Evolutionary conservation across 2,329 filamentous ascomycete genomes (phyloP).

Genomic region (Canariomyces notabilis): DNA sequence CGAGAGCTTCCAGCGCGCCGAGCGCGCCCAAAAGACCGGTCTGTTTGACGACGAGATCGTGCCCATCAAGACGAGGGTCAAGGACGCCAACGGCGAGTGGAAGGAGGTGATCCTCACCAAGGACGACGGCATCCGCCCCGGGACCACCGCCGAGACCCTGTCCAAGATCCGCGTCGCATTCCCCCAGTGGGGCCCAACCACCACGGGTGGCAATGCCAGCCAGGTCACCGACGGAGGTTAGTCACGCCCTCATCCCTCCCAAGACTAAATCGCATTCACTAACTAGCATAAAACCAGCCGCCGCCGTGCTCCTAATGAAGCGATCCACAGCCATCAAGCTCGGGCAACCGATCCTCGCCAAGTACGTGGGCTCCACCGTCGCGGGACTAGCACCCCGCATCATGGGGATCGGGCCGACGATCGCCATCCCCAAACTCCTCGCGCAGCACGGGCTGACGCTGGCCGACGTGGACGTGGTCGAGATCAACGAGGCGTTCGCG

Average conservation of each 20-base stretch:
- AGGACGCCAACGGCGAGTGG: conserved; percentile 75
- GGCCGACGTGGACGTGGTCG: conserved; percentile 80
- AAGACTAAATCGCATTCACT: too few relatives aligned
- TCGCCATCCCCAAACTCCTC: conserved; percentile 78
- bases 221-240: conserved; percentile 88
- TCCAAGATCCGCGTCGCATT: conserved; percentile 86
- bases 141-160: conserved; percentile 79
- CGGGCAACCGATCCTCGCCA: conserved; percentile 86
- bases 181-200: conserved; percentile 78
- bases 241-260: conserved; percentile 20
- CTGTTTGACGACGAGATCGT: conserved; percentile 93
- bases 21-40: conserved; percentile 83
- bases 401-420: conserved; percentile 87
- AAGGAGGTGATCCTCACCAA: conserved; percentile 73
- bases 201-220: conserved; percentile 88
- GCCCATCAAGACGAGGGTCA: conserved; percentile 75
- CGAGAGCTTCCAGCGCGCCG: conserved; percentile 82
- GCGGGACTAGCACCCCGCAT: conserved; percentile 87
- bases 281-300: conserved; percentile 42
- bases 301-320: conserved; percentile 89
- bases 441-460: conserved; percentile 70
- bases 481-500: conserved; percentile 97
- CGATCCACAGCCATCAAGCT: conserved; percentile 81
- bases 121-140: conserved; percentile 87
- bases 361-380: conserved; percentile 88